These are phyloP conservation scores for Kockiozyma suomiensis DNA, from an alignment of 805 yeast genomes.

Conservation along the genomic window DNA sequence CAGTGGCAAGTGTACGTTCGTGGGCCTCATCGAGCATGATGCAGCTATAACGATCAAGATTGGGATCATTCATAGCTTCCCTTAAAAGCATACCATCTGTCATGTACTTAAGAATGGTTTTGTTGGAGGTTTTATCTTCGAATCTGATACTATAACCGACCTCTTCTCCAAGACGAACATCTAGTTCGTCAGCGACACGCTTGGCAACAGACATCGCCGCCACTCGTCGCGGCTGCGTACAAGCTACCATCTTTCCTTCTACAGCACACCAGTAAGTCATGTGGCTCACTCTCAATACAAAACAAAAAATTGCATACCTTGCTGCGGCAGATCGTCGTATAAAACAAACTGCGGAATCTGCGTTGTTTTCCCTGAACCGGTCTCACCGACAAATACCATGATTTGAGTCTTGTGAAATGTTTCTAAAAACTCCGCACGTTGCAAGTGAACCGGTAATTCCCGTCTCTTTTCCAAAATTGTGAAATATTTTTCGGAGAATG, in stretches of 20 bases:
- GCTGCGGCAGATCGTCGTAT: constrained; percentile 90
- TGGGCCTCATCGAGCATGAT: constrained; percentile 97
- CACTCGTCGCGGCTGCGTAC: constrained; percentile 95
- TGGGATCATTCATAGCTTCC: constrained; percentile 97
- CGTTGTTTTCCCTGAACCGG: constrained; percentile 98
- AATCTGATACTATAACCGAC: constrained; percentile 96
- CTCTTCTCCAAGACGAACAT: constrained; percentile 86
- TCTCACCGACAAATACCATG: constrained; percentile 98
- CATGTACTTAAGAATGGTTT: constrained; percentile 90
- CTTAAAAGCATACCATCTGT: constrained; percentile 98
- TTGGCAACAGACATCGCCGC: constrained; percentile 99
- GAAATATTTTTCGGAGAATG: constrained; percentile 66
- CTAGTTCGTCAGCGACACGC: constrained; percentile 97
- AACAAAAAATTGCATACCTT: constrained; percentile 41
- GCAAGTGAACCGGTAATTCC: constrained; percentile 90
- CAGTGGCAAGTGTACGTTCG: constrained; percentile 95
- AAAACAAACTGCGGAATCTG: constrained; percentile 96
- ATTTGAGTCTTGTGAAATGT: constrained; percentile 86
- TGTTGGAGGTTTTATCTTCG: constrained; percentile 80
- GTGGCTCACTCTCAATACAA: neutral
- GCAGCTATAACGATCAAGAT: constrained; percentile 77
- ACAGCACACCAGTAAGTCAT: neutral
- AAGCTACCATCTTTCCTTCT: constrained; percentile 80
- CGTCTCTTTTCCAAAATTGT: constrained; percentile 78
- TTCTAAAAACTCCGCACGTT: constrained; percentile 82